Conservation (phyloP, 106 monocot genomes). For the Platanthera zijinensis region DNA sequence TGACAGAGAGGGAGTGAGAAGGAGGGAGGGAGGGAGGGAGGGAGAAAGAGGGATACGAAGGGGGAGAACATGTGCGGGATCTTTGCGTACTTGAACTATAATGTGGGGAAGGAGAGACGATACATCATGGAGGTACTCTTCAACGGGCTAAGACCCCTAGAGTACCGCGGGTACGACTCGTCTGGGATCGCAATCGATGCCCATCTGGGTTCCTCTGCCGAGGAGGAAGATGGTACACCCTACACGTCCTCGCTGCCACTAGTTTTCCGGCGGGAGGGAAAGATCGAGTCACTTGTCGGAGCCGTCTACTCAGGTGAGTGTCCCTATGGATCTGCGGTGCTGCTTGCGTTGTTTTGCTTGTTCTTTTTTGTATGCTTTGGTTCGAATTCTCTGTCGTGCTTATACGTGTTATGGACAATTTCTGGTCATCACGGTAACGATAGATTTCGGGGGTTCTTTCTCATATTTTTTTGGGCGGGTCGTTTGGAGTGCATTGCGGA, state of each 20-base stretch:
- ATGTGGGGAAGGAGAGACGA: conserved; percentile 70
- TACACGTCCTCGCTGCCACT: conserved; percentile 50
- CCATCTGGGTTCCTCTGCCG: conserved; percentile 10
- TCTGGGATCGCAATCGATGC: conserved; percentile 91
- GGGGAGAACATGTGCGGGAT: conserved; percentile 74
- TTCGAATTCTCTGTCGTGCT: background rate
- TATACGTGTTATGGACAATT: background rate
- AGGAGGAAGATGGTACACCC: background rate
- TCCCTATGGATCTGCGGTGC: background rate
- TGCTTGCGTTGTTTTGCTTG: background rate
- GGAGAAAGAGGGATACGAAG: background rate
- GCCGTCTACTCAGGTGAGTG: conserved; percentile 76
- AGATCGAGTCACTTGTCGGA: conserved; percentile 90
- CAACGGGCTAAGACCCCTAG: conserved; percentile 83
- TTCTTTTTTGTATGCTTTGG: background rate
- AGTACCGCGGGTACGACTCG: conserved; percentile 97
- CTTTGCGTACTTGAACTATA: conserved; percentile 95
- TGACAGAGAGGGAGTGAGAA: background rate
- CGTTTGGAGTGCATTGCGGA: background rate
- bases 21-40: background rate
- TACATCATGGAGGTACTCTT: conserved; percentile 93
- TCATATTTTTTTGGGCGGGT: background rate
- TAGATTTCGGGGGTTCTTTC: background rate
- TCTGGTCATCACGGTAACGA: background rate
- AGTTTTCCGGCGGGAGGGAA: conserved; percentile 86